Conservation (phyloP, 1,139 yeast genomes). For the Scheffersomyces segobiensis region DNA sequence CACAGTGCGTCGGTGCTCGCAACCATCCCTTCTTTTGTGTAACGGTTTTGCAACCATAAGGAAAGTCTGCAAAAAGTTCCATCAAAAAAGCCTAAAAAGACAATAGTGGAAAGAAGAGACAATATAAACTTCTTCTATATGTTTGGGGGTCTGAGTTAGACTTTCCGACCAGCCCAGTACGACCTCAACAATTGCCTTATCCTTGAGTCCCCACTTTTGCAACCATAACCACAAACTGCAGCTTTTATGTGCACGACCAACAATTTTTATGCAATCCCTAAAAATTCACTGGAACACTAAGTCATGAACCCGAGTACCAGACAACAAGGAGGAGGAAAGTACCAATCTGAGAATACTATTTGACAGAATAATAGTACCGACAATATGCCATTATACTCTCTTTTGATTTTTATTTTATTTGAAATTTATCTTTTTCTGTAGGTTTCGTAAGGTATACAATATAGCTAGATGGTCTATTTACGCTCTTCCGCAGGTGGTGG, state of each 20-base stretch:
- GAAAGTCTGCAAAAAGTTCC: background rate
- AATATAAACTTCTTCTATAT: too few species aligned
- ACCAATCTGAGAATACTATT: background rate
- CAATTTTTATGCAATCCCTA: background rate
- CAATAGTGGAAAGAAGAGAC: background rate
- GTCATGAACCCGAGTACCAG: background rate
- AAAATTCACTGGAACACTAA: background rate
- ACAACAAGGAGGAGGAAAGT: background rate
- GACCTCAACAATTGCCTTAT: background rate
- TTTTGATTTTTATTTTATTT: too few species aligned
- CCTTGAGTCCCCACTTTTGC: background rate
- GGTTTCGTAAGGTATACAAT: background rate
- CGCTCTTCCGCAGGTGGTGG: background rate
- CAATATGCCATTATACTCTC: too few species aligned
- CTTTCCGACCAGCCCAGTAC: background rate
- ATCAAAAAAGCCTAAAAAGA: background rate
- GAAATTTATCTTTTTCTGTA: too few species aligned
- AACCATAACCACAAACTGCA: background rate
- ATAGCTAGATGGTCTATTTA: background rate
- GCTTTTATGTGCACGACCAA: background rate
- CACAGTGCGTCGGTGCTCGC: background rate
- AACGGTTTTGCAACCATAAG: background rate
- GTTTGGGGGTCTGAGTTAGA: background rate
- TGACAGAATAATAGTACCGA: too few species aligned
- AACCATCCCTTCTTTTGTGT: background rate